phyloP scores from a whole-genome alignment of 1,284 basidiomycete species.

The Cryptococcus sp. region DNA sequence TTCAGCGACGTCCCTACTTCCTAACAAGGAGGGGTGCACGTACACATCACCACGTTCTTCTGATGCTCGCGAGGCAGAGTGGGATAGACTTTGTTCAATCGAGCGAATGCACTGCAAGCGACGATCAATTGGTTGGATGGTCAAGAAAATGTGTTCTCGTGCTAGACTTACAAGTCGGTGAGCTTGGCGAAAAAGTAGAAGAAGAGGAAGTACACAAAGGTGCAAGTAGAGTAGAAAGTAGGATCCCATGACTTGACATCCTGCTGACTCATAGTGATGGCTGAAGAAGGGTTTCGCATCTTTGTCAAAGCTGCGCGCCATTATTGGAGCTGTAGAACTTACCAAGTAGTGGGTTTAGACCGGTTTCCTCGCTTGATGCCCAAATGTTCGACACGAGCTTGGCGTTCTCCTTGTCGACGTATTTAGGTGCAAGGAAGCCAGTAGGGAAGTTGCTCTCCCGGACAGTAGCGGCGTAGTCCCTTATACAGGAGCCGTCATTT shows the following conservation, averaged over 20 bases:
- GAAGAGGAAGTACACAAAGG: slow-evolving; percentile 19
- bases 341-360: slow-evolving; percentile 15
- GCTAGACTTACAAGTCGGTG: slow-evolving; percentile 9
- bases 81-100: background rate
- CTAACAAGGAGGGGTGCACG: background rate
- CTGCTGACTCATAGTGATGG: slow-evolving; percentile 10
- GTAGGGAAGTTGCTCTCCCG: slow-evolving; percentile 19
- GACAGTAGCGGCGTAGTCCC: slow-evolving; percentile 19
- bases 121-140: background rate
- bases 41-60: slow-evolving; percentile 27
- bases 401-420: slow-evolving; percentile 23
- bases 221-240: slow-evolving; percentile 17
- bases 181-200: slow-evolving; percentile 11
- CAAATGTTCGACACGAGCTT: slow-evolving; percentile 3
- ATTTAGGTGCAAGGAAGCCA: slow-evolving; percentile 26
- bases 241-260: slow-evolving; percentile 21
- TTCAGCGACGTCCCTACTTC: background rate
- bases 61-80: slow-evolving; percentile 12
- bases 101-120: slow-evolving; percentile 1
- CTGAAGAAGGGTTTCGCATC: background rate
- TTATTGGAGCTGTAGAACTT: background rate
- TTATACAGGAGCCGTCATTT: background rate
- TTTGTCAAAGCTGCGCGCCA: too few relatives aligned
- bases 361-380: slow-evolving; percentile 3
- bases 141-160: background rate